Evolutionary conservation across 2,329 filamentous ascomycete species (phyloP), one percentile per base, ranked within the genome.

Genomic region (Dendrostoma leiphaemia): DNA sequence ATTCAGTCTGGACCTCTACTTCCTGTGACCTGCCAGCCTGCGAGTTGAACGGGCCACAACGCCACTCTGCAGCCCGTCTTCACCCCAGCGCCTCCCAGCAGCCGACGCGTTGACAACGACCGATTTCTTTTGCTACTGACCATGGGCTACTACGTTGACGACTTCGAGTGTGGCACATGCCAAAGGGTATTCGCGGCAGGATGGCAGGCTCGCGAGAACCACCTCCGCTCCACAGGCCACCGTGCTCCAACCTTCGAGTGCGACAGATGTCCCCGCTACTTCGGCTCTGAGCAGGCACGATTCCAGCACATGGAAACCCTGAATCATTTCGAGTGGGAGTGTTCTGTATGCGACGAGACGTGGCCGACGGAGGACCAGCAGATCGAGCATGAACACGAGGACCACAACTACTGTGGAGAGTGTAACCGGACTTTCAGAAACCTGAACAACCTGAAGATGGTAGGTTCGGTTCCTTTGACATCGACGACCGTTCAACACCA

Each of bases 381-480:
- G 26, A 12, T 12, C 6, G 40, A 37, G n/a, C 56, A 58, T 38
- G 48, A 58, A 46, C 10, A 52, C 12, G 8, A 38, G 4, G 13
- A 26, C 17, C 57, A 59, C 38, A 3, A 40, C 32, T 52, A 50
- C 28, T 59, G 57, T 10, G 50, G 19, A 13, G 44, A 54, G 6
- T 59, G 57, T 32, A 17, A 57, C 12, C 50, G 47, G 4, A 1
- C 3, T 1, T 59, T 57, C 19, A 17, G 6, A 13, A 56, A 19
- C 45, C 12, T 2, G 0, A 56, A 68, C 51, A 63, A 63, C 53
- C 52, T 72, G 37, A 64, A 56, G 48, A 67, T 68, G 69, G 69
- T 70, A 50, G 51, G 64, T 38, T 17, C 19, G 9, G 6, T n/a
- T 35, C 24, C 13, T 23, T 46, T 23, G 19, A 40, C 6, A 38